Base-by-base conservation (phyloP, 768 basidiomycete species). In the Suillus spraguei region DNA sequence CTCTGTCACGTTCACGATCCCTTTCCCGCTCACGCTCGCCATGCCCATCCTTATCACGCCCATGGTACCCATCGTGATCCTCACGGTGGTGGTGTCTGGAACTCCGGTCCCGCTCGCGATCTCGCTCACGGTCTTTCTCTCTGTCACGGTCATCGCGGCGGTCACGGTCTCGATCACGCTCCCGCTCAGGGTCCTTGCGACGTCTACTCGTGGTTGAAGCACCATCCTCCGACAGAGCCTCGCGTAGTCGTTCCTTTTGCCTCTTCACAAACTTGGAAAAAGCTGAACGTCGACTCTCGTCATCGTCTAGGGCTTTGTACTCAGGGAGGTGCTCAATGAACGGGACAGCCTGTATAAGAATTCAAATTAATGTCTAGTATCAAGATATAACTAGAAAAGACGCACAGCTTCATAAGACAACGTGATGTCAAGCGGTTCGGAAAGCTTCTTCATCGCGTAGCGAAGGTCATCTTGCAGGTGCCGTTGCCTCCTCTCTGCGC, bases 391-490 rank as follows among this genome's bases (percentile, higher is more conserved):
- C 41, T 39, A n/a, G 1, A 4, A 59, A 32, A 54, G 16, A 75
- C 87, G 61, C 67, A 93, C 95, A 68, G 91, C 87, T 68, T 98
- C 96, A 70, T 90, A 99, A 1, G 89, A 73, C 62, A 88, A 72
- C 35, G 77, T 85, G 56, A 95, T 74, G 66, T 97, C 94, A 44
- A 98, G 76, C 1, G 92, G 85, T 56, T 95, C 92, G 0, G 91
- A 74, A 8, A 97, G 80, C 73, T 97, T 97, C 78, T 92, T 95
- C 67, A 98, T 81, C 0, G 96, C 97, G 77, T 99, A 97, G 7
- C 97, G 89, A 42, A 99, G 81, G 71, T 99, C 97, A 75, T 99
- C 97, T 70, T 97, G 94, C 65, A 94, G 77, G 74, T 97, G 92
- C 33, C 96, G 85, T 63, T 90, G 87, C 69, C 84, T 88, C 63